phyloP scores from a whole-genome alignment of 179 eudicot species.

The Silene noctiflora region DNA sequence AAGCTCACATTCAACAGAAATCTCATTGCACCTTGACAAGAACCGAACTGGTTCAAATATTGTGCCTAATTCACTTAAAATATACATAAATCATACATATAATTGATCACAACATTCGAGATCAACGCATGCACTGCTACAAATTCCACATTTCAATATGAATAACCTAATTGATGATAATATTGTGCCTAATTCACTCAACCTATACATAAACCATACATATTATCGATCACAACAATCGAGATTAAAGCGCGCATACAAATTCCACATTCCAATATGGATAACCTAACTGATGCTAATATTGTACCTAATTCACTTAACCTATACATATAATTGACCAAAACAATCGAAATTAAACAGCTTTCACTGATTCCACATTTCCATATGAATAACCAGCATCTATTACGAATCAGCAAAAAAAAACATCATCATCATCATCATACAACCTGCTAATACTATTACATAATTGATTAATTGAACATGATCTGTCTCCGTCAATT shows the following conservation, averaged over 20 bases:
- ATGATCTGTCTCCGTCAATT: not conserved
- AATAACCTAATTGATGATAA: not conserved
- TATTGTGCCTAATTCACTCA: not conserved
- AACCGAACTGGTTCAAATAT: not conserved
- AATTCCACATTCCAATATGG: not conserved
- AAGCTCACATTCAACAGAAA: not conserved
- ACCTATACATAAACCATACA: not conserved
- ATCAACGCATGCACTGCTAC: not conserved
- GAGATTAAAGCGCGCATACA: not conserved
- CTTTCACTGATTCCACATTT: not conserved
- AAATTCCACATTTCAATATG: not conserved
- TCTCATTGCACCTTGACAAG: not conserved
- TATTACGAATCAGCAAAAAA: not conserved
- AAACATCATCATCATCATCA: too few relatives aligned
- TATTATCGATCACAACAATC: not conserved
- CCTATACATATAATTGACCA: not conserved
- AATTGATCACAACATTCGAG: not conserved
- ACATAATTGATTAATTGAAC: not conserved
- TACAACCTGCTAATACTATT: not conserved
- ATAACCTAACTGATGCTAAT: not conserved
- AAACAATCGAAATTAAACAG: not conserved
- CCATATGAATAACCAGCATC: not conserved
- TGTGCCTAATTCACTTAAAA: not conserved
- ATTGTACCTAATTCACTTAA: not conserved
- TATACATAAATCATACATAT: too few relatives aligned